Evolutionary conservation across 768 basidiomycete genomes (phyloP).

Genomic region (Suillus americanus): DNA sequence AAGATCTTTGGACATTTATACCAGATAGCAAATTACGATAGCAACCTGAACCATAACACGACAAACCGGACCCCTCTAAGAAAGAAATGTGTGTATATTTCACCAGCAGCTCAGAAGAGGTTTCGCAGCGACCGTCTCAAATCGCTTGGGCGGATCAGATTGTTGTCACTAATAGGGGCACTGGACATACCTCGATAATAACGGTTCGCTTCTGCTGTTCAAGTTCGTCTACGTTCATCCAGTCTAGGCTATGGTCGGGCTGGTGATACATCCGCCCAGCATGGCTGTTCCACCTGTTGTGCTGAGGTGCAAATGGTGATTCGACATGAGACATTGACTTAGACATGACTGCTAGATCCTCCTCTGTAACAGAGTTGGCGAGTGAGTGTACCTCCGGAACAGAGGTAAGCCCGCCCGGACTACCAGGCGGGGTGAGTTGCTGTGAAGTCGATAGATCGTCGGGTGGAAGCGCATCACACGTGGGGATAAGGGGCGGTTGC

Average conservation of each 20-base stretch:
- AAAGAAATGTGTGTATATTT: conserved; percentile 4
- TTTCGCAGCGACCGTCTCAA: conserved; percentile 68
- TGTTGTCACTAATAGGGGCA: conserved; percentile 1
- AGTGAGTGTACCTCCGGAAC: conserved; percentile 57
- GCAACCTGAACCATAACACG: not conserved
- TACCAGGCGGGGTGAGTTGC: conserved; percentile 57
- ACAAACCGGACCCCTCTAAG: not conserved
- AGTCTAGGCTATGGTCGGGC: conserved; percentile 39
- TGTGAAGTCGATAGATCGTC: conserved; percentile 34
- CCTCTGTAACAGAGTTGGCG: conserved; percentile 60
- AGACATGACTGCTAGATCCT: conserved; percentile 71
- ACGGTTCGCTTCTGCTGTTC: conserved; percentile 55
- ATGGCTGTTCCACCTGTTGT: conserved; percentile 37
- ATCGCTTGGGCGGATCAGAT: conserved; percentile 45
- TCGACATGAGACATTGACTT: conserved; percentile 77
- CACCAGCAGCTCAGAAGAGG: conserved; percentile 77
- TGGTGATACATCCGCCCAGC: conserved; percentile 25
- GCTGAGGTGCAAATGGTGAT: conserved; percentile 38
- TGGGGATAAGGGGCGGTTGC: conserved; percentile 27
- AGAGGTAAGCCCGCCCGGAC: conserved; percentile 48
- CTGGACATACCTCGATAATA: conserved; percentile 64
- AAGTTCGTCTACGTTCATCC: conserved; percentile 41
- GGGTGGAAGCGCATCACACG: conserved; percentile 23
- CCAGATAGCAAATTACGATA: conserved; percentile 3
- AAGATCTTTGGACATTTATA: conserved; percentile 1